These are phyloP conservation scores for Pugionium cornutum DNA, from an alignment of 345 rosid species.

Conservation along the genomic window DNA sequence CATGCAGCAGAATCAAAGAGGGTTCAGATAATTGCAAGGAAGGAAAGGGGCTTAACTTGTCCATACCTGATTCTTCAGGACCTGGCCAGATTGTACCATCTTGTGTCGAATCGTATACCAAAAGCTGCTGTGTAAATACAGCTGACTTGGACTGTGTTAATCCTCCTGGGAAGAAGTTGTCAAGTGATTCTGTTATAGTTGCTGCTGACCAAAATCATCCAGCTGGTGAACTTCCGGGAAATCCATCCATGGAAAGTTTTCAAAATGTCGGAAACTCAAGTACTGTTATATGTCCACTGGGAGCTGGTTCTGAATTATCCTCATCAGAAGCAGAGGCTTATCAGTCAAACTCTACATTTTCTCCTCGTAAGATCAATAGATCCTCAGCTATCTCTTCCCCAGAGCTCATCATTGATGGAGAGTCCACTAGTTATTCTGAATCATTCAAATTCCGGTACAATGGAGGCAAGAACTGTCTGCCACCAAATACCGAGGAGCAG, in stretches of 20 bases:
- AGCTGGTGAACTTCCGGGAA: slow-evolving; percentile 35
- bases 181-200: slow-evolving; percentile 44
- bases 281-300: slow-evolving; percentile 30
- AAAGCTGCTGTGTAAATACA: slow-evolving; percentile 42
- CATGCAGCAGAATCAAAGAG: slow-evolving; percentile 35
- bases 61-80: slow-evolving; percentile 42
- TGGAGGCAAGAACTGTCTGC: slow-evolving; percentile 43
- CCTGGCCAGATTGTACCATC: slow-evolving; percentile 39
- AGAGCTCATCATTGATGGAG: slow-evolving; percentile 37
- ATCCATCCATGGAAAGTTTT: slow-evolving; percentile 44
- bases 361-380: slow-evolving; percentile 40
- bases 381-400: slow-evolving; percentile 39
- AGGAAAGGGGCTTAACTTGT: slow-evolving; percentile 37
- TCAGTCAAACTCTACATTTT: slow-evolving; percentile 34
- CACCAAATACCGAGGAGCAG: slow-evolving; percentile 55
- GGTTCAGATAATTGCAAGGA: slow-evolving; percentile 38
- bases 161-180: slow-evolving; percentile 44
- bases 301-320: slow-evolving; percentile 49
- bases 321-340: slow-evolving; percentile 46
- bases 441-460: slow-evolving; percentile 40
- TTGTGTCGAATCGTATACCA: slow-evolving; percentile 38
- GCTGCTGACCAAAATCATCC: slow-evolving; percentile 39
- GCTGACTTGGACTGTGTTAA: slow-evolving; percentile 42
- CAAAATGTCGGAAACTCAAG: slow-evolving; percentile 42
- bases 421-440: slow-evolving; percentile 44